These are phyloP conservation scores for Diplogelasinospora grovesii DNA, from an alignment of 495 filamentous ascomycete genomes.

Conservation along the genomic window DNA sequence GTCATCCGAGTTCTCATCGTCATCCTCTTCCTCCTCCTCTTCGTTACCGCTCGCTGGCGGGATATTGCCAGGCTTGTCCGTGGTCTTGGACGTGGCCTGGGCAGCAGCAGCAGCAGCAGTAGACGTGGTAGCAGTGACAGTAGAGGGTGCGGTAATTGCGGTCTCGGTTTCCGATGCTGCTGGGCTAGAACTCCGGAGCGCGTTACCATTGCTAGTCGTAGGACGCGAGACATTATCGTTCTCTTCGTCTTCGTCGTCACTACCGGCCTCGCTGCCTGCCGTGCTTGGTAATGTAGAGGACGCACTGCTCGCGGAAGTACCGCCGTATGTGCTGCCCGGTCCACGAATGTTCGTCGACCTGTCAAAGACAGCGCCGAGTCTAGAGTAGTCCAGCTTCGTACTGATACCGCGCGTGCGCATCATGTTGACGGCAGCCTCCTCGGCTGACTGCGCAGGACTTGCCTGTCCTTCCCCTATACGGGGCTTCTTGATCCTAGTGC, in stretches of 20 bases:
- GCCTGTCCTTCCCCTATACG: slow-evolving; percentile 54
- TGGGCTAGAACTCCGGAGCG: background rate
- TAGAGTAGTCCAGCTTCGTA: slow-evolving; percentile 78
- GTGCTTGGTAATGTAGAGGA: slow-evolving; percentile 14
- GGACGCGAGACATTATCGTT: background rate
- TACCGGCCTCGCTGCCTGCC: slow-evolving; percentile 15
- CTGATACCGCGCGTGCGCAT: slow-evolving; percentile 64
- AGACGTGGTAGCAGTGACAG: background rate
- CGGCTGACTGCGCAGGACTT: slow-evolving; percentile 51
- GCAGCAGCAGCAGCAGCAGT: background rate
- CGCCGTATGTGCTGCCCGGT: slow-evolving; percentile 29
- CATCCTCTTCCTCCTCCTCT: slow-evolving; percentile 15
- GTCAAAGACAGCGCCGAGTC: slow-evolving; percentile 49
- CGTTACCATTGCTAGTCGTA: too few relatives aligned
- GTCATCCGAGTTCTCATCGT: slow-evolving; percentile 17
- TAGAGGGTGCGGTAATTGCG: background rate
- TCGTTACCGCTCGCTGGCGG: background rate
- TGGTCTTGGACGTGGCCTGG: background rate
- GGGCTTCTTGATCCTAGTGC: slow-evolving; percentile 45
- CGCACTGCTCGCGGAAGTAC: slow-evolving; percentile 14
- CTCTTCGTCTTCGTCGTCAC: slow-evolving; percentile 6
- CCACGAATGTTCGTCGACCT: slow-evolving; percentile 28
- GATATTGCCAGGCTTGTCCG: background rate
- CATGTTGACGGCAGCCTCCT: slow-evolving; percentile 69
- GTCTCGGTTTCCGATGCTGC: background rate